Evolutionary conservation across 331 rosid species (phyloP), one percentile per base, ranked within the genome.

Genomic region (Spiraea crenata): DNA sequence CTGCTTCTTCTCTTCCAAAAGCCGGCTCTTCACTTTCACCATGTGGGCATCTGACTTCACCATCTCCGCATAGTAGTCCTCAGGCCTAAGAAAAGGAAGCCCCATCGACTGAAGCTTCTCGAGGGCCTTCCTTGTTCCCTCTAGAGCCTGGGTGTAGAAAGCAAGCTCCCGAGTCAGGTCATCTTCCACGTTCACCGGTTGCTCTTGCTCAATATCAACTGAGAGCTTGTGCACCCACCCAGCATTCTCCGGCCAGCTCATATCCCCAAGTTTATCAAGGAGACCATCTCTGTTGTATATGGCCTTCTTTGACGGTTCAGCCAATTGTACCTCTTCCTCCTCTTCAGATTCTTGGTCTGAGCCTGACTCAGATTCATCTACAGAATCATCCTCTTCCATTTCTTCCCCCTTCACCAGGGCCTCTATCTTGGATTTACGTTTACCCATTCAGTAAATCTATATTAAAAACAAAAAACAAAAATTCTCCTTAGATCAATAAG

Each of bases 31-130:
- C 52, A 90, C 89, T 65, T 82, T 90, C 80, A 39, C 87, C 93
- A 89, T 89, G 78, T 89, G 96, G 14, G 68, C 48, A 74, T 89
- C 96, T 7, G 96, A 73, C 86, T 89, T 89, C 77, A 87, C 96
- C 96, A 89, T 89, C 71, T 89, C 90, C 1, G 96, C 96, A 69
- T 89, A 87, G 77, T 83, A 89, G 74, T 89, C 93, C 4, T 87
- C 49, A 12, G 91, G 91, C 79, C 93, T 83, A 58, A 85, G 89
- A 70, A 87, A 90, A 9, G 89, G 88, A 55, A 82, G 79, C 31
- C 85, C 86, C 85, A 35, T 82, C 9, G 91, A 76, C 66, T 87
- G 83, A 66, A 90, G 85, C 79, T 85, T 85, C 75, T 76, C 91
- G 9, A 82, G 82, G 15, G 96, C 91, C 76, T 78, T 78, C 76